A percentile compares a stretch with the other conserved stretches of the same genome.
Conservation (phyloP, 192 early-diverging fungal genomes). For the Dissophora globulifera region DNA sequence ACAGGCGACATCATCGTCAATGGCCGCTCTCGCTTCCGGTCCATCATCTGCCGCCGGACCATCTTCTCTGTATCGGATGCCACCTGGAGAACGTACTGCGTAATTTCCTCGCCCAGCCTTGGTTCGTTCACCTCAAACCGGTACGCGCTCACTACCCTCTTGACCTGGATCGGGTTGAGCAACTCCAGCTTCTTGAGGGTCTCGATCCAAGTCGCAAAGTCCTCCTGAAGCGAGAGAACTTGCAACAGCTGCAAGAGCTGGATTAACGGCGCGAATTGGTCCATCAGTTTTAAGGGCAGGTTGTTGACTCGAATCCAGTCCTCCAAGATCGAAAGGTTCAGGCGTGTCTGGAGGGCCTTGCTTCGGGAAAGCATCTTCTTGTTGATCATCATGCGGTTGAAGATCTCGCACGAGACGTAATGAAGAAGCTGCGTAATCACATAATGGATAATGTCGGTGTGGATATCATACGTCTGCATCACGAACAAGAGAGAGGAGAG, state of each 20-base stretch:
- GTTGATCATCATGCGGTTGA: slow-evolving; percentile 87
- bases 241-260: slow-evolving; percentile 87
- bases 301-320: slow-evolving; percentile 85
- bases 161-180: slow-evolving; percentile 79
- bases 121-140: slow-evolving; percentile 90
- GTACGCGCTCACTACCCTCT: slow-evolving; percentile 79
- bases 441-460: slow-evolving; percentile 78
- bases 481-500: slow-evolving; percentile 74
- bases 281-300: slow-evolving; percentile 48
- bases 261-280: slow-evolving; percentile 75
- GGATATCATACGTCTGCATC: slow-evolving; percentile 79
- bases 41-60: slow-evolving; percentile 52
- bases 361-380: slow-evolving; percentile 80
- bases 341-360: slow-evolving; percentile 84
- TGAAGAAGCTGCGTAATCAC: slow-evolving; percentile 82
- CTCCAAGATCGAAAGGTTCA: slow-evolving; percentile 83
- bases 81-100: slow-evolving; percentile 77
- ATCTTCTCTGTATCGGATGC: slow-evolving; percentile 74
- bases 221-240: slow-evolving; percentile 77
- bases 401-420: slow-evolving; percentile 78
- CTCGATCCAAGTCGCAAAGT: slow-evolving; percentile 80
- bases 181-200: slow-evolving; percentile 72
- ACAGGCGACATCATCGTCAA: slow-evolving; percentile 45
- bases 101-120: slow-evolving; percentile 74
- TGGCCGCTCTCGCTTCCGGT: slow-evolving; percentile 47